Evolutionary conservation across 106 monocot genomes (phyloP).

Genomic region (Phalaenopsis equestris): DNA sequence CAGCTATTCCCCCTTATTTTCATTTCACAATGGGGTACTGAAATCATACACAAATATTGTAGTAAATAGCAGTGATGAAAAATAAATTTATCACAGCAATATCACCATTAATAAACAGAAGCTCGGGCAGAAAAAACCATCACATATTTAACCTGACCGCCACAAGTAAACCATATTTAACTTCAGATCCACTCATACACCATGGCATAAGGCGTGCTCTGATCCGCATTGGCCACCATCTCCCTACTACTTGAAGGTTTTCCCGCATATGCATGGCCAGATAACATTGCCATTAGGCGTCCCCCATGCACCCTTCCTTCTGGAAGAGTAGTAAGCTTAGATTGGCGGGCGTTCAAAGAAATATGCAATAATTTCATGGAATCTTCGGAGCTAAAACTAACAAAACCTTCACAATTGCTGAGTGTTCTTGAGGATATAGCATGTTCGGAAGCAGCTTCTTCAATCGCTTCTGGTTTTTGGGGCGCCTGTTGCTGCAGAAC

Average conservation of each 20-base stretch:
- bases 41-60: constrained; percentile 1
- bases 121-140: not conserved
- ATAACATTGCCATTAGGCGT: constrained; percentile 6
- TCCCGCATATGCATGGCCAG: not conserved
- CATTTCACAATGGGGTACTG: not conserved
- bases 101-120: not conserved
- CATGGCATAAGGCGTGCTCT: not conserved
- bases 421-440: not conserved
- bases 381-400: constrained; percentile 2
- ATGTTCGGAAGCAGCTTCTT: constrained; percentile 2
- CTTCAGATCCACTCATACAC: constrained; percentile 9
- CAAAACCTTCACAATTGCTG: not conserved
- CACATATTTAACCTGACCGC: not conserved
- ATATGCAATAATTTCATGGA: constrained; percentile 13
- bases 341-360: not conserved
- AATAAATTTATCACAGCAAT: not conserved
- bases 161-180: not conserved
- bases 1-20: not conserved
- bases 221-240: not conserved
- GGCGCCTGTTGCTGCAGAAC: not conserved
- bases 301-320: constrained; percentile 28
- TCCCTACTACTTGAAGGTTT: not conserved
- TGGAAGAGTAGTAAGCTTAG: constrained; percentile 9
- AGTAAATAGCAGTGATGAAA: not conserved
- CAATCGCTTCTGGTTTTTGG: constrained; percentile 8